Percentiles rank a stretch among this genome's conserved stretches.
These are phyloP conservation scores for Tolypocladium tropicale DNA, from an alignment of 2,329 filamentous ascomycete species.

Conservation along the genomic window DNA sequence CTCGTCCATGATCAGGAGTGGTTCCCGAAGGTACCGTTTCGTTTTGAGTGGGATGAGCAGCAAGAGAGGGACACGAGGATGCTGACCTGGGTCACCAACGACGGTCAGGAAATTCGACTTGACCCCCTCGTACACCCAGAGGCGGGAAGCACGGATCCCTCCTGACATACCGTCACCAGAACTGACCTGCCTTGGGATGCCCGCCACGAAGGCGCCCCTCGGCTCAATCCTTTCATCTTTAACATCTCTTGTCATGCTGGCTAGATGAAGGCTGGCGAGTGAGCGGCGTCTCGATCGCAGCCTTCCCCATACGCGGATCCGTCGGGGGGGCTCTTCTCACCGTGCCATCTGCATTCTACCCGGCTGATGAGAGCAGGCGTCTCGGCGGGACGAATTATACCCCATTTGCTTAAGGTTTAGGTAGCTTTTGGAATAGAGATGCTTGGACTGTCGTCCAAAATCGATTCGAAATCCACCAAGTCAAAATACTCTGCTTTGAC, in stretches of 20 bases:
- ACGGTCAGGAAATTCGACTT: constrained; percentile 1
- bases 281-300: background rate
- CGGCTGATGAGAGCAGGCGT: background rate
- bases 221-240: too few species aligned
- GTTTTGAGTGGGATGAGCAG: background rate
- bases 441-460: too few species aligned
- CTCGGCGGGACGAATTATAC: background rate
- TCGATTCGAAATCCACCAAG: too few species aligned
- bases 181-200: background rate
- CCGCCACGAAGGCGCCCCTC: background rate
- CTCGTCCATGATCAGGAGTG: constrained; percentile 34
- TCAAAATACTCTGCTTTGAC: too few species aligned
- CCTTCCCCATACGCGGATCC: background rate
- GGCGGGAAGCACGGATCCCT: background rate
- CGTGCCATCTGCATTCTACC: background rate
- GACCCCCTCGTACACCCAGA: background rate
- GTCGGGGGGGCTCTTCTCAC: too few species aligned
- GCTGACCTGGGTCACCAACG: constrained; percentile 6
- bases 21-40: constrained; percentile 12
- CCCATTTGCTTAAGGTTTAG: background rate
- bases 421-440: background rate
- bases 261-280: background rate
- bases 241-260: background rate
- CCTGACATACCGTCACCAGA: background rate
- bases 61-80: background rate